These are phyloP conservation scores for Leucogyrophana mollusca DNA, from an alignment of 768 basidiomycete genomes.

Conservation along the genomic window DNA sequence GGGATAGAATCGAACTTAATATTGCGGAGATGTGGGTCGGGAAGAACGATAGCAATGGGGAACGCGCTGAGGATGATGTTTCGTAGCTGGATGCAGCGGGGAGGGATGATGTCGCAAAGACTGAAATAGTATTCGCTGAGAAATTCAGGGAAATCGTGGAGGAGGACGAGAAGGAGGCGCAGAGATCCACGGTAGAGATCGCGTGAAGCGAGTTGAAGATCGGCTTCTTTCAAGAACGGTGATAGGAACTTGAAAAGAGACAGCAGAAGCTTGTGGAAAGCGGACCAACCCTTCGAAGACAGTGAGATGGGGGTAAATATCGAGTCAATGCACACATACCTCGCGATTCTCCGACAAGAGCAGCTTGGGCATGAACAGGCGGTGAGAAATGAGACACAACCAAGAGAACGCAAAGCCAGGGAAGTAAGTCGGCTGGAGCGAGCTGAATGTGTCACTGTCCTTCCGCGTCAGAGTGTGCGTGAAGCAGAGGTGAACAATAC, in stretches of 20 bases:
- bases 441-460: slow-evolving; percentile 88
- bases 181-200: slow-evolving; percentile 90
- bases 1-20: slow-evolving; percentile 72
- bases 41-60: slow-evolving; percentile 76
- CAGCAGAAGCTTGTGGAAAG: slow-evolving; percentile 92
- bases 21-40: slow-evolving; percentile 82
- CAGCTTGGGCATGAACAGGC: slow-evolving; percentile 96
- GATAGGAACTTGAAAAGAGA: slow-evolving; percentile 94
- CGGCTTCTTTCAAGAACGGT: slow-evolving; percentile 84
- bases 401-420: slow-evolving; percentile 98
- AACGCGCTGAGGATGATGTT: slow-evolving; percentile 97
- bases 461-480: slow-evolving; percentile 1
- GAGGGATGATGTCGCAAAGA: slow-evolving; percentile 90
- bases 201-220: slow-evolving; percentile 76
- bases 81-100: slow-evolving; percentile 91
- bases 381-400: slow-evolving; percentile 94
- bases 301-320: slow-evolving; percentile 8
- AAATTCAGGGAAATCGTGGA: slow-evolving; percentile 99
- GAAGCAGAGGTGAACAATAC: slow-evolving; percentile 9
- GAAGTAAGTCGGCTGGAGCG: slow-evolving; percentile 93
- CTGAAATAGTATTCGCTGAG: slow-evolving; percentile 96
- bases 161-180: slow-evolving; percentile 87
- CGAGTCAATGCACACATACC: slow-evolving; percentile 37
- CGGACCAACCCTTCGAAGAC: slow-evolving; percentile 75
- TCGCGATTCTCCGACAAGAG: slow-evolving; percentile 86